Evolutionary conservation across 1,284 basidiomycete species (phyloP), one percentile per base, ranked within the genome.

Genomic region (Entoloma clypeatum): DNA sequence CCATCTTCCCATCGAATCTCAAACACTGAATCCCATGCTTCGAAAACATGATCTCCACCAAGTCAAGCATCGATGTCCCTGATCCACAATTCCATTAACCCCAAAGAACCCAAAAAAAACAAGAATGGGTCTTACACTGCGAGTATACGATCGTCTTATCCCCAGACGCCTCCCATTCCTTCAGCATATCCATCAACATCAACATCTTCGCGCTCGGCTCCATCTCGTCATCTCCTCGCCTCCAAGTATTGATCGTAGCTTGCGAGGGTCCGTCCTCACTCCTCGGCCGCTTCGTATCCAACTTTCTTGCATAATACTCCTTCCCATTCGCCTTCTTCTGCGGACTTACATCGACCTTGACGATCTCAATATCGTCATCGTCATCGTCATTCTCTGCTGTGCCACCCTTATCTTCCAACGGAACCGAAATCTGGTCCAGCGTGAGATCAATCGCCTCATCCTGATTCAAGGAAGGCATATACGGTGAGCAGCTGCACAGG

Each of bases 61-160:
- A 61, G 54, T 82, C 76, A 19, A 85, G 68, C 77, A 83, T 81
- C 1, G 78, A 79, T 0, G 81, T 85, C 81, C 81, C 81, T 84
- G 45, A 13, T 14, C 5, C 9, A 24, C 38, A n/a, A 24, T 19
- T 30, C 14, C 7, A 11, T 29, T 8, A 5, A 28, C 9, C 18
- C 19, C 28, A 16, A 13, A 9, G 14, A 11, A 7, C 11, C 6
- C 14, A 9, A 3, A 26, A 7, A 8, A 2, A 8, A 19, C 5
- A n/a, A 19, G 16, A 7, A 8, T 13, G 11, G 3, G 58, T n/a
- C 75, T 39, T 44, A 81, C 81, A 85, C 57, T 85, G 81, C 6
- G 80, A 83, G 58, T 79, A 85, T 26, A 72, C 68, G 28, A 84
- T 84, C 2, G 74, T 76, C 67, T 84, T 84, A 57, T 85, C 81